Conservation (phyloP, 2,329 filamentous ascomycete species). For the Leptographium lundbergii region DNA sequence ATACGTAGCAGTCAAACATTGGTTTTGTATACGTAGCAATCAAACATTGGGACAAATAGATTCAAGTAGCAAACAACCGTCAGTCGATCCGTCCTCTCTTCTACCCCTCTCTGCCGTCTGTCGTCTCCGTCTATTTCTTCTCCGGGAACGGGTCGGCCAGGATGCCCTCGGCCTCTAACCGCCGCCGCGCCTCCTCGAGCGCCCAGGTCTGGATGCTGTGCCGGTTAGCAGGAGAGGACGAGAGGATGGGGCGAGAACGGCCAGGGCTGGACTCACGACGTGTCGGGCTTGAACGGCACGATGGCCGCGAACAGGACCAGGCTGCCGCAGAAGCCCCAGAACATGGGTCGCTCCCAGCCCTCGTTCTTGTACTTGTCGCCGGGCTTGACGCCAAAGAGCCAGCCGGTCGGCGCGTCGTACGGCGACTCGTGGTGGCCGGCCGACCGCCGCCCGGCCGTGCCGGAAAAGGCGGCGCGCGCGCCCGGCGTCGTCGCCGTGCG, state of each 20-base stretch:
- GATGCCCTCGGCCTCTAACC: slow-evolving; percentile 93
- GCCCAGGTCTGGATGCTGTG: slow-evolving; percentile 97
- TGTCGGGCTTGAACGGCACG: slow-evolving; percentile 96
- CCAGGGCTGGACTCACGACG: slow-evolving; percentile 71
- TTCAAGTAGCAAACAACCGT: background rate
- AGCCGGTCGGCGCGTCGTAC: slow-evolving; percentile 82
- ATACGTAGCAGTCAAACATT: too few species aligned
- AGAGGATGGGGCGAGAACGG: too few species aligned
- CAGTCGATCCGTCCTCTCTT: background rate
- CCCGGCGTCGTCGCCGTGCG: background rate
- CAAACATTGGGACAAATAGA: too few species aligned
- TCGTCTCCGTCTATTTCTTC: slow-evolving; percentile 30
- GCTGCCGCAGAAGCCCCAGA: slow-evolving; percentile 73
- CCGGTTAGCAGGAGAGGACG: background rate
- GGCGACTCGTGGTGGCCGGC: slow-evolving; percentile 48
- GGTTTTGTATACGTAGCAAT: too few species aligned
- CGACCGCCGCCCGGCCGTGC: slow-evolving; percentile 5
- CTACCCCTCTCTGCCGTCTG: background rate
- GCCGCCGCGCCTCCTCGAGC: slow-evolving; percentile 85
- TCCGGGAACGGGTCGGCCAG: slow-evolving; percentile 62
- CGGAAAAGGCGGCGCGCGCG: slow-evolving; percentile 7
- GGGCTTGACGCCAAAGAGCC: slow-evolving; percentile 88
- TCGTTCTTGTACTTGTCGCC: slow-evolving; percentile 93
- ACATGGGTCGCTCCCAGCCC: slow-evolving; percentile 85
- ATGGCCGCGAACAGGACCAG: slow-evolving; percentile 62